These are phyloP conservation scores for Peziza echinospora DNA, from an alignment of 495 filamentous ascomycete genomes.

Conservation along the genomic window DNA sequence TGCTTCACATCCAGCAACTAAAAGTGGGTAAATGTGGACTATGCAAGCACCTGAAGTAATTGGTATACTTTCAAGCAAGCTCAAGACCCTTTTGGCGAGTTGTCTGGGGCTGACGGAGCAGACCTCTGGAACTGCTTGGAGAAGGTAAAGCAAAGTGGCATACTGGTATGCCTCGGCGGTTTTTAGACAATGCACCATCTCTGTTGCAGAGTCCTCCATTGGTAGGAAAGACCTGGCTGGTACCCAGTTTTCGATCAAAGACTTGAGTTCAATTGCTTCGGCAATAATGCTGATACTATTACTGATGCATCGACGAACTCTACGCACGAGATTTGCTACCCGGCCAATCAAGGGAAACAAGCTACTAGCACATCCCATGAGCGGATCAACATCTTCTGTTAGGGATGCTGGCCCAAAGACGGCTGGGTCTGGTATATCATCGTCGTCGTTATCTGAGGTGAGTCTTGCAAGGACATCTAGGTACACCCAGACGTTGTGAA, in stretches of 20 bases:
- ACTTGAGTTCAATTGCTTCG: conserved; percentile 43
- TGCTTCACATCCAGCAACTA: conserved; percentile 52
- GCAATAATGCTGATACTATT: conserved; percentile 43
- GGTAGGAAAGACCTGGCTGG: conserved; percentile 31
- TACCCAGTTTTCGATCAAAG: conserved; percentile 40
- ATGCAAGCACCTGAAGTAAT: conserved; percentile 42
- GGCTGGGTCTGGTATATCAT: conserved; percentile 18
- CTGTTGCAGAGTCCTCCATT: conserved; percentile 44
- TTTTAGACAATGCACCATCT: conserved; percentile 43
- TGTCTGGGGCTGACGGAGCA: conserved; percentile 33
- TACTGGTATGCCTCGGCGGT: conserved; percentile 60
- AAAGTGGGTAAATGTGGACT: conserved; percentile 55
- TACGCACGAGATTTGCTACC: conserved; percentile 45
- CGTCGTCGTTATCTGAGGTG: conserved; percentile 41
- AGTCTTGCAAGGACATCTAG: conserved; percentile 64
- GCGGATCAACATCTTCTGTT: conserved; percentile 41
- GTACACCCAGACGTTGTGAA: conserved; percentile 62
- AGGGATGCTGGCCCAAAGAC: conserved; percentile 22
- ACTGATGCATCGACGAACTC: conserved; percentile 32
- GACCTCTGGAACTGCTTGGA: conserved; percentile 59
- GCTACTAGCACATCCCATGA: conserved; percentile 52
- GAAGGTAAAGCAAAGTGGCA: conserved; percentile 54
- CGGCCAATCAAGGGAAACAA: conserved; percentile 55
- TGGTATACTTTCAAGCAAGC: conserved; percentile 42
- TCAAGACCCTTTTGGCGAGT: conserved; percentile 40